Conservation (phyloP, 441 rosid species). For the Adansonia gregorii region DNA sequence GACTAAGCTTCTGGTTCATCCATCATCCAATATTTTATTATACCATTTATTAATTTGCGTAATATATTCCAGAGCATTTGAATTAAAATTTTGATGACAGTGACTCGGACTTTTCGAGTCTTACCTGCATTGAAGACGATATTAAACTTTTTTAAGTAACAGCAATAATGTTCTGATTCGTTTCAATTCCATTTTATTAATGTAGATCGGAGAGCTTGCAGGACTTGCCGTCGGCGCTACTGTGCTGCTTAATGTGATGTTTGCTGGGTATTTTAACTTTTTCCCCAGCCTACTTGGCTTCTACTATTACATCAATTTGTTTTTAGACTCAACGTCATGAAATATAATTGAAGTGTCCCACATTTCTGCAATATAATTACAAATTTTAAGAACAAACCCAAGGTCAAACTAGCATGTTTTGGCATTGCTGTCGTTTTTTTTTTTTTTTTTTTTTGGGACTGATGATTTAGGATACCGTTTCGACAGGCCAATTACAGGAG, state of each 20-base stretch:
- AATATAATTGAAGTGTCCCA: neutral
- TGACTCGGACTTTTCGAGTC: neutral
- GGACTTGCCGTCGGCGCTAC: constrained; percentile 92
- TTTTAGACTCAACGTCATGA: neutral
- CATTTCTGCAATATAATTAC: neutral
- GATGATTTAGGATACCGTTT: neutral
- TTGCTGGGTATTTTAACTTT: constrained; percentile 64
- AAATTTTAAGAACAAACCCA: neutral
- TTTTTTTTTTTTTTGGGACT: neutral
- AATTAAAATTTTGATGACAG: neutral
- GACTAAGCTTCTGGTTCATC: too few relatives aligned
- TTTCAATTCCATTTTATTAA: neutral
- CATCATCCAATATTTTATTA: neutral
- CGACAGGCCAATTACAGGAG: constrained; percentile 80
- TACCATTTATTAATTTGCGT: neutral
- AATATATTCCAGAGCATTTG: neutral
- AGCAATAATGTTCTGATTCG: neutral
- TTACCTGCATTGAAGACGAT: neutral
- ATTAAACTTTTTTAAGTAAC: neutral
- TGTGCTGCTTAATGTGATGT: constrained; percentile 78
- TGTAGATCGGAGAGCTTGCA: constrained; percentile 87
- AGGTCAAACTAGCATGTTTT: neutral
- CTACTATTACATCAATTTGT: neutral
- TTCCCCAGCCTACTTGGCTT: neutral
- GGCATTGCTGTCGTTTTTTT: neutral